These are phyloP conservation scores for Handroanthus guayacan DNA, from an alignment of 257 asterid genomes.

Conservation along the genomic window DNA sequence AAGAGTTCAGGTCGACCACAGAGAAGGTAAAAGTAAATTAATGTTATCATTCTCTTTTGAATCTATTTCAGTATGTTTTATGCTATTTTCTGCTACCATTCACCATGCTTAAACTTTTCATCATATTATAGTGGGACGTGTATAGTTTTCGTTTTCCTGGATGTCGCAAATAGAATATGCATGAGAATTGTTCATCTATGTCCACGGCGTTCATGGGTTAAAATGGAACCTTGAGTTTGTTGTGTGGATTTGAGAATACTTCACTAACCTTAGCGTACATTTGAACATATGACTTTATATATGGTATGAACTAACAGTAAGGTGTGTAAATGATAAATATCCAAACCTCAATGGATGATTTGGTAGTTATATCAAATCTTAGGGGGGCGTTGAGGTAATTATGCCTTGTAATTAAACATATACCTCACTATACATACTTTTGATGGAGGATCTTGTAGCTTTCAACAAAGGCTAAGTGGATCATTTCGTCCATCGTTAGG, in stretches of 20 bases:
- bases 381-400: too few relatives aligned
- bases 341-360: too few relatives aligned
- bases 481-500: background rate
- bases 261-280: background rate
- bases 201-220: background rate
- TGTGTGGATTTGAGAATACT: background rate
- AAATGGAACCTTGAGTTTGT: background rate
- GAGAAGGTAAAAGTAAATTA: slow-evolving; percentile 32
- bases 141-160: background rate
- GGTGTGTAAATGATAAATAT: too few relatives aligned
- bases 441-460: background rate
- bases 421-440: background rate
- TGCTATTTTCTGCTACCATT: slow-evolving; percentile 5
- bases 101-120: background rate
- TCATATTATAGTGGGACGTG: background rate
- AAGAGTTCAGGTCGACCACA: slow-evolving; percentile 8
- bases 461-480: background rate
- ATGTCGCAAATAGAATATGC: slow-evolving; percentile 2
- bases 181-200: background rate
- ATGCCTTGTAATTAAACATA: background rate
- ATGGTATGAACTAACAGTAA: too few relatives aligned
- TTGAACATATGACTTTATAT: background rate
- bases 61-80: slow-evolving; percentile 1
- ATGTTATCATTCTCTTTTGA: slow-evolving; percentile 9
- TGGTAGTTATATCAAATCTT: too few relatives aligned